Conservation (phyloP, 305 asterid genomes). For the Fraxinus ornus region DNA sequence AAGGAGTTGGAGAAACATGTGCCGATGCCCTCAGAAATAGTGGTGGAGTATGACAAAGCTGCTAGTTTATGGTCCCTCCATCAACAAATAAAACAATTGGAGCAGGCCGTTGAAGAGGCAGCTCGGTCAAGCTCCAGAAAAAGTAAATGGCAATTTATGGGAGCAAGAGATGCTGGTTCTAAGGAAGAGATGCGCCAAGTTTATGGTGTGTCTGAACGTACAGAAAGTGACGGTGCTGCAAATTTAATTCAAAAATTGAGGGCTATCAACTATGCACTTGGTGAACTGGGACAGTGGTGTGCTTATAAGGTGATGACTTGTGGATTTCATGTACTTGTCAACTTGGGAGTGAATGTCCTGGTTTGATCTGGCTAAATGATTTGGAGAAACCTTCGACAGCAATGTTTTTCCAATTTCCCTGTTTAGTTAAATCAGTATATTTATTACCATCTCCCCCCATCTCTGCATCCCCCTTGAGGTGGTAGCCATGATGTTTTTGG, state of each 20-base stretch:
- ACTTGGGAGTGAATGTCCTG: constrained; percentile 6
- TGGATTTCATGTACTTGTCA: constrained; percentile 12
- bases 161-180: constrained; percentile 99
- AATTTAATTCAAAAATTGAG: constrained; percentile 92
- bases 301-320: constrained; percentile 73
- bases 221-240: constrained; percentile 99
- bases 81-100: constrained; percentile 95
- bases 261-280: constrained; percentile 96
- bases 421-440: constrained; percentile 3
- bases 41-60: constrained; percentile 96
- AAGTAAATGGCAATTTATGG: constrained; percentile 99
- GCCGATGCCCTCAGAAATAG: constrained; percentile 95
- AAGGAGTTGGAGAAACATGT: constrained; percentile 94
- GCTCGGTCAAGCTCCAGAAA: constrained; percentile 91
- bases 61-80: constrained; percentile 95
- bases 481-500: background rate
- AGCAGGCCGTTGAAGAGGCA: constrained; percentile 84
- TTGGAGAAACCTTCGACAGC: constrained; percentile 11
- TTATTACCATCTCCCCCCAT: background rate
- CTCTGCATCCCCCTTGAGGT: constrained; percentile 8
- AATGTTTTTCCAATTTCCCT: constrained; percentile 6
- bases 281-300: constrained; percentile 99
- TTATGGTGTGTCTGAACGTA: constrained; percentile 98
- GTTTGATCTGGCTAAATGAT: constrained; percentile 2
- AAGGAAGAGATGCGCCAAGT: constrained; percentile 93